Percentiles rank a stretch among this genome's conserved stretches.
Conservation (phyloP, 83 land plant genomes). For the Diphasiastrum complanatum region DNA sequence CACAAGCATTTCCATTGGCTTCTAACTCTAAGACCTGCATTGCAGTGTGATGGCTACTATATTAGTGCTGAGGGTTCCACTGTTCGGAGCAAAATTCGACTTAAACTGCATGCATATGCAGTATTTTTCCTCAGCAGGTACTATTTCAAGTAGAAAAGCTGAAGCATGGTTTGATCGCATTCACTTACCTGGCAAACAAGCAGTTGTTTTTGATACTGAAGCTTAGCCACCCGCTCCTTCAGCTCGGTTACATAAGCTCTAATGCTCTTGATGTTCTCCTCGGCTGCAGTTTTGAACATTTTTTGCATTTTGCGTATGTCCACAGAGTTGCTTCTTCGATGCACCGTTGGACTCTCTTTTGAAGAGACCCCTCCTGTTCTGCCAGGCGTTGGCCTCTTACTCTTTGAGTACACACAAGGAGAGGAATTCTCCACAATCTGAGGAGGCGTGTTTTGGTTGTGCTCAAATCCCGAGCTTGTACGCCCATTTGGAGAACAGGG, state of each 20-base stretch:
- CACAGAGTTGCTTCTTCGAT: conserved; percentile 79
- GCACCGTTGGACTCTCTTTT: conserved; percentile 27
- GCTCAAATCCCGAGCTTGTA: conserved; percentile 44
- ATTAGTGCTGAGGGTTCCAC: not conserved
- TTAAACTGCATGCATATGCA: not conserved
- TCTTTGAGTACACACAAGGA: conserved; percentile 17
- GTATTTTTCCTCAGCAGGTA: not conserved
- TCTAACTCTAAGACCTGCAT: conserved; percentile 87
- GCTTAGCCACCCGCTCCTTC: conserved; percentile 95
- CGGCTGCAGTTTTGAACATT: conserved; percentile 95
- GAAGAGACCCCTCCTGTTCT: conserved; percentile 12
- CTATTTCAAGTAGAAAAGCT: not conserved
- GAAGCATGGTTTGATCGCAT: not conserved
- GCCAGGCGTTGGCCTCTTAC: conserved; percentile 12
- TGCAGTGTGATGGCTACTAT: not conserved
- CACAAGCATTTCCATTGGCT: conserved; percentile 48
- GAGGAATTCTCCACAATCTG: conserved; percentile 14
- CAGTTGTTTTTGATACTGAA: conserved; percentile 94
- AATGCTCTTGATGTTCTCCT: conserved; percentile 91
- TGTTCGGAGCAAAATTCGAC: not conserved
- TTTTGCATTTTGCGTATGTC: conserved; percentile 94
- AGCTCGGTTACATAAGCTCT: conserved; percentile 90
- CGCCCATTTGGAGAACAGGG: conserved; percentile 72
- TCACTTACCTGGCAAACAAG: conserved; percentile 93
- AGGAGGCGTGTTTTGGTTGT: conserved; percentile 70